Evolutionary conservation across 768 basidiomycete species (phyloP).

Genomic region (Suillus paluster): DNA sequence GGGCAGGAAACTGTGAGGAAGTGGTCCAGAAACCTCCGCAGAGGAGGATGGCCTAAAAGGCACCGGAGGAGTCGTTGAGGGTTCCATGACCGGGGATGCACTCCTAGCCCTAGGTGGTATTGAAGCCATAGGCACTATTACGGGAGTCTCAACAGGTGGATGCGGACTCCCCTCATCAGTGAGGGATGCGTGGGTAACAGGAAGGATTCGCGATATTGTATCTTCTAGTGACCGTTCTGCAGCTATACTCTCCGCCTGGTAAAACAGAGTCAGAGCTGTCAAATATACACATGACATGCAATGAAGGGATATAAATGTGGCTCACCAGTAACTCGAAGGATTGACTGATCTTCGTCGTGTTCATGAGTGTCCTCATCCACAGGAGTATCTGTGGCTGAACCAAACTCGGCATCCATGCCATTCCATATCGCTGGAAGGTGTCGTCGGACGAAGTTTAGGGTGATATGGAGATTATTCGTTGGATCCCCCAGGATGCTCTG

Average conservation of each 20-base stretch:
- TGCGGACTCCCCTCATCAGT: not conserved
- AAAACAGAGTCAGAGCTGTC: constrained; percentile 37
- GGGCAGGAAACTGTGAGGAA: constrained; percentile 2
- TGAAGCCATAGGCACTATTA: constrained; percentile 12
- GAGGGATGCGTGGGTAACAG: not conserved
- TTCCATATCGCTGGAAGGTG: constrained; percentile 36
- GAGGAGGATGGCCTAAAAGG: constrained; percentile 5
- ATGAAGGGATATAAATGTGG: constrained; percentile 18
- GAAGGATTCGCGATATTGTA: not conserved
- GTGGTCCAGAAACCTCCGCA: constrained; percentile 14
- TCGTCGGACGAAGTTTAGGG: constrained; percentile 37
- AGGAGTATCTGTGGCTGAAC: constrained; percentile 11
- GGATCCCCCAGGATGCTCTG: constrained; percentile 53
- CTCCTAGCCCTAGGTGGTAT: constrained; percentile 5
- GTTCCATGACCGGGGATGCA: not conserved
- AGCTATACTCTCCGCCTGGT: constrained; percentile 8
- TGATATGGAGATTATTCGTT: constrained; percentile 48
- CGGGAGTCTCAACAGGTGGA: not conserved
- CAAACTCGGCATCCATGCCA: constrained; percentile 16
- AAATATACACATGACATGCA: constrained; percentile 23
- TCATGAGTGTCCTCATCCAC: constrained; percentile 43
- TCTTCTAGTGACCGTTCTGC: constrained; percentile 3
- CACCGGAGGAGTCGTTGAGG: not conserved
- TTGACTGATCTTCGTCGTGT: constrained; percentile 15
- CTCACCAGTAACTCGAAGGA: constrained; percentile 32